Percentiles rank a stretch among this genome's conserved stretches.
Evolutionary conservation across 768 basidiomycete species (phyloP).

Genomic region (Suillus spraguei): DNA sequence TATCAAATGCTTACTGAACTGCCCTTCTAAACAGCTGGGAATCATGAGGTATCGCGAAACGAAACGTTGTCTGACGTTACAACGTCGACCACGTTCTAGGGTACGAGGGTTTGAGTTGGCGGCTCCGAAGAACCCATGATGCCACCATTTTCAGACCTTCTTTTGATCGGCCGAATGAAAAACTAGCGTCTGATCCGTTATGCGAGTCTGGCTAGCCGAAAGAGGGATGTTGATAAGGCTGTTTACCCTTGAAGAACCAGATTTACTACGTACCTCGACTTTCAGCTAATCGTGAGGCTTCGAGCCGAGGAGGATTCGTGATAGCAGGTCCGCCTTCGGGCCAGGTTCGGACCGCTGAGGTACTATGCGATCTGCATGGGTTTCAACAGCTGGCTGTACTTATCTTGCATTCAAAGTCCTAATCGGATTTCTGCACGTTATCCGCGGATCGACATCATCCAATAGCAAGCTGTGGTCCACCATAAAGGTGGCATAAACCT

Average conservation of each 20-base stretch:
- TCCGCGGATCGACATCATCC: not conserved
- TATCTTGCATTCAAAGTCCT: not conserved
- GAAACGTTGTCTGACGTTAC: not conserved
- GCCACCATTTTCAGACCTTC: not conserved
- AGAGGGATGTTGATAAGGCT: constrained; percentile 1
- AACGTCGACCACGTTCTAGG: constrained; percentile 6
- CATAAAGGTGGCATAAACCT: not conserved
- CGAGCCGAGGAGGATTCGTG: constrained; percentile 1
- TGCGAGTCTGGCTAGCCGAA: constrained; percentile 3
- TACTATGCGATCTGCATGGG: not conserved
- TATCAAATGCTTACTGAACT: not conserved
- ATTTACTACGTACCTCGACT: constrained; percentile 4
- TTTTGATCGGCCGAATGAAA: constrained; percentile 3
- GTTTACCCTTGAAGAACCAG: not conserved
- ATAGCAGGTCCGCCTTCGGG: not conserved
- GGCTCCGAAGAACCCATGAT: not conserved
- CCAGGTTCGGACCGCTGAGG: not conserved
- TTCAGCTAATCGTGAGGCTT: not conserved
- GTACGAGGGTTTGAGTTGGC: not conserved
- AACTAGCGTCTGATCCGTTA: constrained; percentile 5
- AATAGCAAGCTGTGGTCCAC: not conserved
- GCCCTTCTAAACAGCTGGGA: not conserved
- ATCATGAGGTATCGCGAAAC: not conserved
- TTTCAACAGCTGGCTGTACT: no score
- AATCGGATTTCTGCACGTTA: not conserved